Evolutionary conservation across 305 asterid species (phyloP).

Genomic region (Stenogyne calaminthoides): DNA sequence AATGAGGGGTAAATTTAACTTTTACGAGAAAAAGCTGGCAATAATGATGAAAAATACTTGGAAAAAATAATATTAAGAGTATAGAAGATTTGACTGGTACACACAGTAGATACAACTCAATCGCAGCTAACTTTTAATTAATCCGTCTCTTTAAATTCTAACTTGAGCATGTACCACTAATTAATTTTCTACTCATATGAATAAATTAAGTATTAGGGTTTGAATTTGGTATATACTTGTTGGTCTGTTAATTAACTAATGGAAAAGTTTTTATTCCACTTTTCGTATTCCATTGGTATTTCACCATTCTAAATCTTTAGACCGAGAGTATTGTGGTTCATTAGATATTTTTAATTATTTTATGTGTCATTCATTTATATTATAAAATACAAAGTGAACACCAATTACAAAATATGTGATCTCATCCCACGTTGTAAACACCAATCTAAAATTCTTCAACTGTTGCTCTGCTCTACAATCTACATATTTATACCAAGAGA

Average conservation of each 20-base stretch:
- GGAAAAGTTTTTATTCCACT: too few relatives aligned
- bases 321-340: too few relatives aligned
- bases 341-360: too few relatives aligned
- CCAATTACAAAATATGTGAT: too few relatives aligned
- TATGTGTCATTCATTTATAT: too few relatives aligned
- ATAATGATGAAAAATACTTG: background rate
- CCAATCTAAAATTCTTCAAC: too few relatives aligned
- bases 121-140: constrained; percentile 15
- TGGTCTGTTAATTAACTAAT: background rate
- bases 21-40: constrained; percentile 9
- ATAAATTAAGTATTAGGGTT: constrained; percentile 27
- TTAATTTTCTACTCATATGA: background rate
- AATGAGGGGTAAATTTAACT: constrained; percentile 34
- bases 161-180: constrained; percentile 13
- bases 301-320: constrained; percentile 10
- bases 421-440: too few relatives aligned
- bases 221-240: background rate
- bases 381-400: too few relatives aligned
- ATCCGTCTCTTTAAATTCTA: constrained; percentile 12
- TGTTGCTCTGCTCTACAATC: too few relatives aligned
- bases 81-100: constrained; percentile 17
- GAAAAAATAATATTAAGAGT: background rate
- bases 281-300: too few relatives aligned
- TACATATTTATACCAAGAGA: too few relatives aligned
- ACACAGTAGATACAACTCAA: constrained; percentile 20